These are phyloP conservation scores for Penicillium sp. DNA, from an alignment of 2,329 filamentous ascomycete genomes.

Conservation along the genomic window DNA sequence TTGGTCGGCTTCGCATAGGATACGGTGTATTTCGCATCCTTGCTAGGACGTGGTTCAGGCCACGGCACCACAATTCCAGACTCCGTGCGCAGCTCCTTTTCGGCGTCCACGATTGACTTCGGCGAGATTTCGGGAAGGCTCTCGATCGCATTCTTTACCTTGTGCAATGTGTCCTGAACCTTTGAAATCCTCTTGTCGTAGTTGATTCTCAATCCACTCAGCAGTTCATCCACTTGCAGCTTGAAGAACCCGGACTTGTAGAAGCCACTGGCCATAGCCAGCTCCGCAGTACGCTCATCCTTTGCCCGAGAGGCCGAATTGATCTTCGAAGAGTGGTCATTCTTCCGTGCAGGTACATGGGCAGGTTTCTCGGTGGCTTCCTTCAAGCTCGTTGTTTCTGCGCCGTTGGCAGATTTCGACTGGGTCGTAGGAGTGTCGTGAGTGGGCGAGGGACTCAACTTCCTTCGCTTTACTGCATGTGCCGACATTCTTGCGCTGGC, in stretches of 20 bases:
- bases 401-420: conserved; percentile 17
- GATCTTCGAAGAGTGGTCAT: conserved; percentile 24
- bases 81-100: conserved; percentile 66
- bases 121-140: conserved; percentile 54
- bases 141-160: conserved; percentile 60
- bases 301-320: conserved; percentile 22
- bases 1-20: conserved; percentile 73
- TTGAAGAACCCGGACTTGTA: conserved; percentile 70
- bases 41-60: conserved; percentile 74
- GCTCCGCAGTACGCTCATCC: conserved; percentile 35
- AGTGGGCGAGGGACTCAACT: conserved; percentile 44
- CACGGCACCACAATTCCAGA: conserved; percentile 77
- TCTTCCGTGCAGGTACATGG: conserved; percentile 17
- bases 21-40: conserved; percentile 79
- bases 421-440: conserved; percentile 7
- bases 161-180: conserved; percentile 57
- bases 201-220: conserved; percentile 59
- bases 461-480: conserved; percentile 49
- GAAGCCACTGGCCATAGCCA: conserved; percentile 50
- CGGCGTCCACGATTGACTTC: conserved; percentile 63
- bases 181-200: conserved; percentile 59
- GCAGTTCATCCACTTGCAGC: conserved; percentile 65
- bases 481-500: conserved; percentile 31
- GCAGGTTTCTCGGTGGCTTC: conserved; percentile 36
- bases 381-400: conserved; percentile 21